Evolutionary conservation across 163 green algal genomes (phyloP).

Genomic region (Trebouxiophyceae sp.): DNA sequence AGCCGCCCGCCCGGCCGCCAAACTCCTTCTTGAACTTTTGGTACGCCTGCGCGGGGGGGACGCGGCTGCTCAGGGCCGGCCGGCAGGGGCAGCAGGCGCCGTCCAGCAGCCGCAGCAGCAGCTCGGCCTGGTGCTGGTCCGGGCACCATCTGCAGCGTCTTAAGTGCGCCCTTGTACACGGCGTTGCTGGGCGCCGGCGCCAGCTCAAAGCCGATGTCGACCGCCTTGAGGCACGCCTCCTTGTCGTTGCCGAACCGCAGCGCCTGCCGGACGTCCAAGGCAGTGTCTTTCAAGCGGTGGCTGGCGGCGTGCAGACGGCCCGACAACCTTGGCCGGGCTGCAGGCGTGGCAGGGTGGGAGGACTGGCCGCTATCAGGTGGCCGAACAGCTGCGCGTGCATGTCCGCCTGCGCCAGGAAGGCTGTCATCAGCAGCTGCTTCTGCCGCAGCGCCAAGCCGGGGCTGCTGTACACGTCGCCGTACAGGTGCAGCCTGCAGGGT

Average conservation of each 20-base stretch:
- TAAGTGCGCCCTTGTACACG: conserved; percentile 15
- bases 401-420: conserved; percentile 37
- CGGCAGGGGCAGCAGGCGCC: background rate
- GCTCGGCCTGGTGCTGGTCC: background rate
- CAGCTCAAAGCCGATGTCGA: conserved; percentile 32
- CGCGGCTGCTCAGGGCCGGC: too few species aligned
- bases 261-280: too few species aligned
- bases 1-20: background rate
- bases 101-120: background rate
- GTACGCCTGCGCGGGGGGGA: conserved; percentile 14
- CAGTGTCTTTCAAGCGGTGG: too few species aligned
- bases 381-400: conserved; percentile 66
- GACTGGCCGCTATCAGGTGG: conserved; percentile 37
- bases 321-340: too few species aligned
- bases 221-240: conserved; percentile 19
- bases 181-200: background rate
- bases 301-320: too few species aligned
- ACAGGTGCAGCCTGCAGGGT: conserved; percentile 46
- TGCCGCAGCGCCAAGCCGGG: conserved; percentile 38
- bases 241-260: conserved; percentile 30
- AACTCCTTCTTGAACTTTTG: conserved; percentile 29
- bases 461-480: conserved; percentile 57
- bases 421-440: conserved; percentile 51
- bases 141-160: conserved; percentile 24
- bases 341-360: background rate